phyloP scores from a whole-genome alignment of 192 early-diverging fungal species.

The Geranomyces variabilis region DNA sequence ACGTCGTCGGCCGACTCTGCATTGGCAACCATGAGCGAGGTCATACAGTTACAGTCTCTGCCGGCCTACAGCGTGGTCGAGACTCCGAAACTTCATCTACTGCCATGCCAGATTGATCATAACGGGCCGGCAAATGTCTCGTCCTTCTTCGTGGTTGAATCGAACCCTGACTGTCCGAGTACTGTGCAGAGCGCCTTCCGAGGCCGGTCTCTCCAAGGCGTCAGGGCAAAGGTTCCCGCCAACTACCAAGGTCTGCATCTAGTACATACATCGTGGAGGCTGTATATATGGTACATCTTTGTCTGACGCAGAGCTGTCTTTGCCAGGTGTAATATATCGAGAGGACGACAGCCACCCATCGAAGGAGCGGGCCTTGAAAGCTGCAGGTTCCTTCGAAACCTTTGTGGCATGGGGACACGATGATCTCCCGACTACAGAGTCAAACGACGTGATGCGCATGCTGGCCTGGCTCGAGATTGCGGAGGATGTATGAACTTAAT shows the following conservation, averaged over 20 bases:
- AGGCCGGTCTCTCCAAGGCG: constrained; percentile 34
- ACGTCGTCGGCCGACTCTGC: no score
- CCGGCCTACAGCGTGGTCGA: not conserved
- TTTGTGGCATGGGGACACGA: constrained; percentile 37
- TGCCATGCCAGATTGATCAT: constrained; percentile 40
- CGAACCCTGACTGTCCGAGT: not conserved
- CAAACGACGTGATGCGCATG: constrained; percentile 18
- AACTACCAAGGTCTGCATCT: constrained; percentile 29
- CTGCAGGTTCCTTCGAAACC: constrained; percentile 13
- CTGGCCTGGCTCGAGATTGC: constrained; percentile 33
- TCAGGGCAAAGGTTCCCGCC: constrained; percentile 13
- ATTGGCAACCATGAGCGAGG: no score
- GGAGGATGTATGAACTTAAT: constrained; percentile 23
- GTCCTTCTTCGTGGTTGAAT: constrained; percentile 29
- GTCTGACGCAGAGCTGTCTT: not conserved
- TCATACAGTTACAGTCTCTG: no score
- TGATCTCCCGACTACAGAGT: constrained; percentile 18
- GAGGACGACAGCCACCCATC: not conserved
- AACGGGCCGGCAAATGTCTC: constrained; percentile 35
- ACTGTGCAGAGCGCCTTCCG: constrained; percentile 27
- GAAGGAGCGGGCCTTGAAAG: not conserved
- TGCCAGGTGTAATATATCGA: not conserved
- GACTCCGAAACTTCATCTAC: constrained; percentile 28
- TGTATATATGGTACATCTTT: not conserved
- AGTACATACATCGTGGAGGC: not conserved